Base-by-base conservation (phyloP, 139 green algal species). In the Ettlia oleoabundans region DNA sequence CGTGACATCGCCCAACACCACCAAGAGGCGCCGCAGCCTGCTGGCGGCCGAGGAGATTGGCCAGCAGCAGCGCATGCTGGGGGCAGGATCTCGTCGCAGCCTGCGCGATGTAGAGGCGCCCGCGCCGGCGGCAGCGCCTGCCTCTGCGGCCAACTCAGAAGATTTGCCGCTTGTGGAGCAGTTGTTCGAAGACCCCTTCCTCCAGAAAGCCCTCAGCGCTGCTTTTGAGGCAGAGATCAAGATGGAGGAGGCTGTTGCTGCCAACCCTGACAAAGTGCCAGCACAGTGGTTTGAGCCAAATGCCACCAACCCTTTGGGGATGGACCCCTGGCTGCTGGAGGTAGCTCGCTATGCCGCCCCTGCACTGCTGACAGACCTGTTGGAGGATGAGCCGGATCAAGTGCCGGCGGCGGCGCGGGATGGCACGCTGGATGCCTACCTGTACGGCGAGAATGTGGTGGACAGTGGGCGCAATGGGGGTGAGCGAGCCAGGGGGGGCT, bases 401-500 rank as follows among this genome's bases (percentile, higher is more conserved):
- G 52, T 37, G 37, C 73, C 73, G 10, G 73, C 24, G 3, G 9
- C 28, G 58, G 43, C 73, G 9, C 37, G 37, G 35, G 24, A 38
- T 3, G 73, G 53, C 37, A 80, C 53, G 8, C 73, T 80, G 53
- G 73, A 80, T n/a, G 73, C 58, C 1, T 80, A 80, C 35, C 40
- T 80, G 32, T 80, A 80, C 13, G 73, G 53, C 7, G 73, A 80
- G 53, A 77, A 77, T 15, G 42, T 77, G 21, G 70, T 41, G 42
- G 70, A 77, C 70, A 77, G 70, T 30, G 70, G 70, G 43, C 70
- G 70, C 30, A 53, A 64, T 30, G 42, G 70, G 13, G 70, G 30
- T 30, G 18, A 30, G 64, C 64, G 9, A 19, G 18, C 32, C 64
- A 41, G 64, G 7, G n/a, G n/a, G n/a, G n/a, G n/a, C n/a, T n/a